phyloP scores from a whole-genome alignment of 306 rosid genomes.

The Medicago truncatula region DNA sequence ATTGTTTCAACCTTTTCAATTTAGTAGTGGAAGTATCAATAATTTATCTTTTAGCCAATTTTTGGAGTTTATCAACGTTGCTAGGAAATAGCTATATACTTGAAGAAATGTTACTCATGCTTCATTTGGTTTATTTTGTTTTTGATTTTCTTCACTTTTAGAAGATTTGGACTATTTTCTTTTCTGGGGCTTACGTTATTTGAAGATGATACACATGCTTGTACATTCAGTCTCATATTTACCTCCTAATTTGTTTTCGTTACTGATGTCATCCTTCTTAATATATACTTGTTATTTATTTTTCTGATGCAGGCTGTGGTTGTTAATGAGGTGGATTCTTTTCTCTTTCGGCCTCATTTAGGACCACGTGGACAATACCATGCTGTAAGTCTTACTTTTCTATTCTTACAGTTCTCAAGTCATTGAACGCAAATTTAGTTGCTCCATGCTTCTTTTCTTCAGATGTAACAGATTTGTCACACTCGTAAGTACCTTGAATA shows the following conservation, averaged over 20 bases:
- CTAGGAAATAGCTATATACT: too few relatives aligned
- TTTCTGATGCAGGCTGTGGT: slow-evolving; percentile 73
- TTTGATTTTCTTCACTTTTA: background rate
- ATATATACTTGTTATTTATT: background rate
- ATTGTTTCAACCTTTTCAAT: background rate
- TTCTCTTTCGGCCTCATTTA: slow-evolving; percentile 92
- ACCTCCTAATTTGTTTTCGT: slow-evolving; percentile 13
- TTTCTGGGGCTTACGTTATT: background rate
- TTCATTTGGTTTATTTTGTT: slow-evolving; percentile 10
- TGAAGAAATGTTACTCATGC: background rate
- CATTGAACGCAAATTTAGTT: slow-evolving; percentile 20
- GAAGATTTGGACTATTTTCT: background rate
- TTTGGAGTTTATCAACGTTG: too few relatives aligned
- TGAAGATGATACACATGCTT: background rate
- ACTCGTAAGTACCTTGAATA: background rate
- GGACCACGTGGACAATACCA: slow-evolving; percentile 85
- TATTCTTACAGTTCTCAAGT: background rate
- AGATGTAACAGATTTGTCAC: slow-evolving; percentile 1
- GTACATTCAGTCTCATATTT: background rate
- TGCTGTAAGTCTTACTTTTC: slow-evolving; percentile 64
- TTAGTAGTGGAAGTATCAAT: background rate
- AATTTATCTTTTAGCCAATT: background rate
- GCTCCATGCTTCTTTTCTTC: background rate
- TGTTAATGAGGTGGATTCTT: slow-evolving; percentile 90
- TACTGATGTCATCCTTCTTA: slow-evolving; percentile 20